Conservation (phyloP, 2,329 filamentous ascomycete genomes). For the Sporothrix dimorphospora region DNA sequence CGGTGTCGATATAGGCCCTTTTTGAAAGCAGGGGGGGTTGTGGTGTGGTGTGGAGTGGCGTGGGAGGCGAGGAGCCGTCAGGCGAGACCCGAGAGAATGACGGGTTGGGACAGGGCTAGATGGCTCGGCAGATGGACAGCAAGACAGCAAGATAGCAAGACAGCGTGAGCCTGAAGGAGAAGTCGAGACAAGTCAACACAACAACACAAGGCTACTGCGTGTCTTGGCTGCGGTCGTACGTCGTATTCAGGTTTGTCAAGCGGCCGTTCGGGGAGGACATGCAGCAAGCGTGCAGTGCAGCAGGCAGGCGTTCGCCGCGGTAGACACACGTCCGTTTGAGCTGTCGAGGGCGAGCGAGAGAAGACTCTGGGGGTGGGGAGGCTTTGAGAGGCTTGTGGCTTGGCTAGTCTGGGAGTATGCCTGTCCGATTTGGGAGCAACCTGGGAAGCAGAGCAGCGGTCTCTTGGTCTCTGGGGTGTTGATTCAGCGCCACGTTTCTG, state of each 20-base stretch:
- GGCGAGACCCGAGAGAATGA: slow-evolving; percentile 9
- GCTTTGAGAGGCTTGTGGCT: slow-evolving; percentile 11
- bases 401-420: background rate
- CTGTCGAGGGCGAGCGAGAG: background rate
- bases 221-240: slow-evolving; percentile 25
- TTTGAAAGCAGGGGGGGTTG: background rate
- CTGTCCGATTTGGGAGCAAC: background rate
- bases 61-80: background rate
- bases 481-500: slow-evolving; percentile 16
- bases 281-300: slow-evolving; percentile 3
- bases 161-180: background rate
- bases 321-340: background rate
- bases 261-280: slow-evolving; percentile 18
- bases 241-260: slow-evolving; percentile 17
- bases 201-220: slow-evolving; percentile 22
- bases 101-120: background rate
- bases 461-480: no score
- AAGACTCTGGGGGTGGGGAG: slow-evolving; percentile 6
- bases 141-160: background rate
- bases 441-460: background rate
- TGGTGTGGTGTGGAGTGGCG: background rate
- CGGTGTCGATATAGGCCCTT: background rate
- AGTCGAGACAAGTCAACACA: background rate
- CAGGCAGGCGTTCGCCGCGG: slow-evolving; percentile 12
- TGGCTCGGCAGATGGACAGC: background rate